Evolutionary conservation across 345 rosid genomes (phyloP), one percentile per base, ranked within the genome.

Genomic region (Kernera saxatilis): DNA sequence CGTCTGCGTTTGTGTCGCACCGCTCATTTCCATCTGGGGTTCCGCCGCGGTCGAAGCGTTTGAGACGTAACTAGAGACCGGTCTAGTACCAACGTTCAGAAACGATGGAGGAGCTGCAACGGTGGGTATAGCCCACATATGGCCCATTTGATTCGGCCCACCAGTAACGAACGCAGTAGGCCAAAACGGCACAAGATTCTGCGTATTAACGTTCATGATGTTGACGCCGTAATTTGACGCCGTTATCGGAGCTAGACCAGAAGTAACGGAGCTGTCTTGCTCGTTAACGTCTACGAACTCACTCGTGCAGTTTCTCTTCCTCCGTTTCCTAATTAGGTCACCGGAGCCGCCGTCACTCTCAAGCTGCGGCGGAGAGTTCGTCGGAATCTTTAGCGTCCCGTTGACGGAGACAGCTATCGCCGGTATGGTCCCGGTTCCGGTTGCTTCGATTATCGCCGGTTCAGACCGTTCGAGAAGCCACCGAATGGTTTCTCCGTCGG

Each of bases 391-490:
- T 3, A 89, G 82, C 2, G 89, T 74, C 4, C 90, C 90, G 53
- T 85, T 88, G 13, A 87, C 84, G 3, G 93, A 85, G 1, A 91
- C 90, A 21, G 93, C 96, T 23, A 91, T 91, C 3, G 97, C 91
- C 15, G 96, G 97, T 26, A 86, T 79, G 0, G 93, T 89, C 0
- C 96, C 91, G 1, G 88, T 84, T 2, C 90, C 93, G 0, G 96
- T 91, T 33, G 96, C 93, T 72, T 84, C 80, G 17, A 88, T 72
- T 5, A 91, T 91, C 40, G 97, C 91, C 0, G 87, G 82, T 78
- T 88, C 96, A 0, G 93, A 86, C 19, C 64, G 89, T 65, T 91
- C 86, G 0, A 91, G 81, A 5, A 91, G 73, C 97, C 93, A 91
- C 51, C 80, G 75, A 25, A 91, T 84, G 13, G 90, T 87, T 61